phyloP scores from a whole-genome alignment of 192 early-diverging fungal species.

The Entrophospora sp. region DNA sequence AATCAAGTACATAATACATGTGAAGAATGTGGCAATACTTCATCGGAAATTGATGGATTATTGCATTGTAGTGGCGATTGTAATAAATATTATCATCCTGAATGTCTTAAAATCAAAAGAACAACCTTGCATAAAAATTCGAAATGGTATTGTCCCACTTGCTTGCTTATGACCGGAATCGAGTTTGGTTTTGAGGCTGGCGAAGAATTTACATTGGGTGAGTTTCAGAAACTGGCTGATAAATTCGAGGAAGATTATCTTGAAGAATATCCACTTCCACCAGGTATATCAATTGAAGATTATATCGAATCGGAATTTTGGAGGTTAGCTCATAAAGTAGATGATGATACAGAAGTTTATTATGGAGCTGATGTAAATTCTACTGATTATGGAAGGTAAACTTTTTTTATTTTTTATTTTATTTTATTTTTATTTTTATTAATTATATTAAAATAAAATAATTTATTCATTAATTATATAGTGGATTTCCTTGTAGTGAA shows the following conservation, averaged over 20 bases:
- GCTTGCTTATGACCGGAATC: conserved; percentile 62
- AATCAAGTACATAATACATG: conserved; percentile 57
- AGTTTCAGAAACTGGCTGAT: conserved; percentile 73
- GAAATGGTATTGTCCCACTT: conserved; percentile 87
- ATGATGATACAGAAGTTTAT: conserved; percentile 86
- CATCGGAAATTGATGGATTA: neutral
- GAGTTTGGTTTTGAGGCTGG: conserved; percentile 96
- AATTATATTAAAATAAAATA: conserved; percentile 5
- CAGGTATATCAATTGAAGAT: conserved; percentile 53
- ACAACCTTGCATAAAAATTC: conserved; percentile 39
- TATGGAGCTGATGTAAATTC: conserved; percentile 95
- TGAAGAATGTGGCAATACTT: conserved; percentile 28
- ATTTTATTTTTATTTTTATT: neutral
- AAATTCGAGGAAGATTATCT: conserved; percentile 63
- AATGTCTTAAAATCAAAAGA: conserved; percentile 5
- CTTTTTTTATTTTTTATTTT: neutral
- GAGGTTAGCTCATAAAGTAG: conserved; percentile 77
- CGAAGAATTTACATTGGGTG: conserved; percentile 60
- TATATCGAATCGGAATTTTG: conserved; percentile 89
- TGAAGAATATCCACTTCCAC: conserved; percentile 21
- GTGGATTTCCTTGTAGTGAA: conserved; percentile 76
- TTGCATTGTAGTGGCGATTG: conserved; percentile 5
- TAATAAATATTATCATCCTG: neutral
- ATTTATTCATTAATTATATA: conserved; percentile 25
- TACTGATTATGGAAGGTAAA: conserved; percentile 76